Base-by-base conservation (phyloP, 192 early-diverging fungal genomes). In the Podila epigama region DNA sequence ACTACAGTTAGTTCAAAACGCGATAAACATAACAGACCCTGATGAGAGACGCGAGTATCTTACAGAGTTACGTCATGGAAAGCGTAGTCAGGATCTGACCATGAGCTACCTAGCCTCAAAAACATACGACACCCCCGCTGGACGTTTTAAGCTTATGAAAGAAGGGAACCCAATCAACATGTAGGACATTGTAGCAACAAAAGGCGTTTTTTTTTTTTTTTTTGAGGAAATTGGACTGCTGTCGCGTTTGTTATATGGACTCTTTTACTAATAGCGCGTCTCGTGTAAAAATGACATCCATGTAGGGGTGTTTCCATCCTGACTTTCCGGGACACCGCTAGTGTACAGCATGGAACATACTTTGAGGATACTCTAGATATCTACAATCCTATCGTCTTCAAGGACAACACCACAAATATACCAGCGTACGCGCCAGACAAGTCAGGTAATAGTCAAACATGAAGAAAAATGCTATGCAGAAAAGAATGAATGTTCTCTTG, bases 321-420 rank as follows among this genome's bases (percentile, higher is more conserved):
- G 22, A 56, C 35, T 5, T 75, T 66, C 15, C 71, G 67, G 40
- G 62, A 75, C 41, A 11, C 32, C 7, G 58, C 37, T 7, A 67
- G 71, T 18, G 53, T 62, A 1, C 31, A 42, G 1, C 60, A 67
- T 40, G 71, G 71, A 0, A 51, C 27, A 9, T 22, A 39, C 27
- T 3, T 57, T 1, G 37, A 51, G 6, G 40, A 27, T 0, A 5
- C 5, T 0, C 16, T 75, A 1, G 5, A 8, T 5, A 62, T 75
- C 4, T 57, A 51, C 59, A 75, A 54, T 6, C 59, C 64, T 16
- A 62, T 75, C 12, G 6, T n/a, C 4, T 75, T 75, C 42, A 75
- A 63, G 0, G 50, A 56, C 20, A 59, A 59, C 2, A 52, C 50
- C 15, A 75, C 71, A 9, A 32, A 11, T 0, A 33, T 56, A 18